phyloP scores from a whole-genome alignment of 2,329 filamentous ascomycete genomes.

The Periconia sp. region DNA sequence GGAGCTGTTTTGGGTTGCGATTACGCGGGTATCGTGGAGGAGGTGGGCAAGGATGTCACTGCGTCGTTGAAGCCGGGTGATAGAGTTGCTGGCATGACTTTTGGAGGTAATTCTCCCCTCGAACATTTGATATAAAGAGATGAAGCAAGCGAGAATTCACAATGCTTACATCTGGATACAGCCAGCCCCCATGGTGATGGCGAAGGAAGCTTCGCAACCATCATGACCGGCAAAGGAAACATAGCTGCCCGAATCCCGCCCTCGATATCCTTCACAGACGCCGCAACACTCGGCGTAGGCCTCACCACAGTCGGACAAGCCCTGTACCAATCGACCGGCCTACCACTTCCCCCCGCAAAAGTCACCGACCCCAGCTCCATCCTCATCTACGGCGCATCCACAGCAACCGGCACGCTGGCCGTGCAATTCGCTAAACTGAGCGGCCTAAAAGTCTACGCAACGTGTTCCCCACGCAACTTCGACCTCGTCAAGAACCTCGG shows the following conservation, averaged over 20 bases:
- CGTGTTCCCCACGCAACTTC: constrained; percentile 44
- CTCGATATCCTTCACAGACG: constrained; percentile 54
- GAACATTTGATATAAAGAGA: not conserved
- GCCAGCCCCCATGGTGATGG: constrained; percentile 39
- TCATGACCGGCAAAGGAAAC: constrained; percentile 56
- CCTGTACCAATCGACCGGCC: constrained; percentile 47
- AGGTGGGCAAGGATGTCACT: constrained; percentile 53
- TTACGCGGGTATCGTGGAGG: constrained; percentile 56
- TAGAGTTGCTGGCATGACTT: constrained; percentile 53
- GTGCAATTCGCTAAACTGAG: constrained; percentile 54
- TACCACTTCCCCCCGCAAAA: constrained; percentile 50
- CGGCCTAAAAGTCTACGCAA: constrained; percentile 44
- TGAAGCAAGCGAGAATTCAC: constrained; percentile 2
- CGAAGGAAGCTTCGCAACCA: constrained; percentile 58
- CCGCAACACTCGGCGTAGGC: constrained; percentile 55
- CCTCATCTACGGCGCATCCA: constrained; percentile 55
- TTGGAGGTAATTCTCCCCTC: constrained; percentile 45
- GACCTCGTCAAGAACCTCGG: constrained; percentile 51
- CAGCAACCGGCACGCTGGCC: constrained; percentile 52
- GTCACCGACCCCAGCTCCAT: constrained; percentile 42
- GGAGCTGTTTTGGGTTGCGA: constrained; percentile 55
- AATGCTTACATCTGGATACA: constrained; percentile 2
- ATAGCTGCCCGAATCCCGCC: constrained; percentile 52
- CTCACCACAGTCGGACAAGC: constrained; percentile 55
- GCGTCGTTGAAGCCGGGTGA: constrained; percentile 54